Evolutionary conservation across 225 moss, liverwort and hornwort species (phyloP), one percentile per base, ranked within the genome.

Genomic region (Anthoceros angustus): DNA sequence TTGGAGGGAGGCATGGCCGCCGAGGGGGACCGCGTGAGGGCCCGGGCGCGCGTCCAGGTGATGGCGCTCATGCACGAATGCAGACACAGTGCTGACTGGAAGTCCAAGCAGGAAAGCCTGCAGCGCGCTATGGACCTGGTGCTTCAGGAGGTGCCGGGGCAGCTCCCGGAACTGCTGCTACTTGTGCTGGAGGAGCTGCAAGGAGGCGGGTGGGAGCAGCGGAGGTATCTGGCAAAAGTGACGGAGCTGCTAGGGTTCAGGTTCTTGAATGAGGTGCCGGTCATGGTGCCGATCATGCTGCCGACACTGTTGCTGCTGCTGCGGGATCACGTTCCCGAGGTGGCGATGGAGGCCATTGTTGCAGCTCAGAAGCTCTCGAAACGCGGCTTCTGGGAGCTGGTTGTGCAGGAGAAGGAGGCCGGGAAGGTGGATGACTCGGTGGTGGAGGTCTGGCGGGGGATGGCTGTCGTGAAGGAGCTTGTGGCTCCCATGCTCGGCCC

Each of bases 141-240:
- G 61, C 60, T 93, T 73, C 81, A 86, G 70, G 79, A 79, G 70
- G 89, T 89, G 73, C 86, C 92, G 62, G 81, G 73, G 39, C 74
- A 92, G 77, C 78, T 92, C 20, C 80, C 83, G 38, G 92, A 99
- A 77, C 84, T 99, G 69, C 82, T 92, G 65, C 92, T 86, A 0
- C 84, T 82, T 67, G 77, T 99, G 23, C 83, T 99, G 92, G 92
- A 92, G 78, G 79, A 89, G 70, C 98, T 89, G 75, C 69, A 77
- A 41, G 98, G 88, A 79, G 84, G 86, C 62, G 87, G 81, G 69
- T 89, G 87, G 63, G 84, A 83, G 0, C 75, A 87, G 42, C 78
- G 92, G 70, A 92, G 89, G 70, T 92, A 87, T 62, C 78, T 99
- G 68, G 92, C 98, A 39, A 92, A 99, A 92, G 89, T 99, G 71